These are phyloP conservation scores for Pichia eremophila DNA, from an alignment of 805 yeast species.

Conservation along the genomic window DNA sequence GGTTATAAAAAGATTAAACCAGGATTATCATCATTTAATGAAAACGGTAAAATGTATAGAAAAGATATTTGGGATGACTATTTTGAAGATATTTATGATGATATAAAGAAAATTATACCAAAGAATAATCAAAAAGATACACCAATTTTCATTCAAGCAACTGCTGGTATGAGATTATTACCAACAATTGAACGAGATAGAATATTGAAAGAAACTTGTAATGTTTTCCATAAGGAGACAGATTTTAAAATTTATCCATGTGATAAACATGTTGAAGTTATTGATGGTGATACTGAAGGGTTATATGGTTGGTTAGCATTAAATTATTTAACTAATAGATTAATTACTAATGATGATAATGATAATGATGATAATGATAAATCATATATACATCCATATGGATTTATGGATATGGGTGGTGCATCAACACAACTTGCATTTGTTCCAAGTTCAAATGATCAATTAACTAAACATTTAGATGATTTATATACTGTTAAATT, in stretches of 20 bases:
- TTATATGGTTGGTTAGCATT: slow-evolving; percentile 92
- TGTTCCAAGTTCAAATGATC: slow-evolving; percentile 61
- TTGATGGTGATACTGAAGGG: slow-evolving; percentile 94
- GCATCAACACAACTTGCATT: slow-evolving; percentile 96
- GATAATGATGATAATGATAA: slow-evolving; percentile 2
- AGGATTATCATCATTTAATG: slow-evolving; percentile 68
- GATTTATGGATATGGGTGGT: slow-evolving; percentile 99
- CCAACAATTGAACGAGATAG: slow-evolving; percentile 41
- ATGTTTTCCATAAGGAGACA: slow-evolving; percentile 41
- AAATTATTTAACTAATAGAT: slow-evolving; percentile 68
- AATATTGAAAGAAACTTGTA: slow-evolving; percentile 56
- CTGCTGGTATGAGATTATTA: slow-evolving; percentile 92
- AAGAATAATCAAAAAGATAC: slow-evolving; percentile 48
- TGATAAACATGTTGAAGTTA: slow-evolving; percentile 64
- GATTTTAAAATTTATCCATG: slow-evolving; percentile 53
- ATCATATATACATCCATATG: slow-evolving; percentile 41
- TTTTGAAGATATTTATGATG: slow-evolving; percentile 50
- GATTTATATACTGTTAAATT: slow-evolving; percentile 62
- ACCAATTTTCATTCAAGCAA: slow-evolving; percentile 85
- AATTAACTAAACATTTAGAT: slow-evolving; percentile 55
- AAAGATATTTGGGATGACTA: slow-evolving; percentile 63
- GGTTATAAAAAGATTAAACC: slow-evolving; percentile 75
- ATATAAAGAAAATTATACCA: slow-evolving; percentile 70
- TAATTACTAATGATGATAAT: slow-evolving; percentile 37
- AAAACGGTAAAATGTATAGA: slow-evolving; percentile 29